phyloP scores from a whole-genome alignment of 2,329 filamentous ascomycete genomes.

The Byssothecium circinans region DNA sequence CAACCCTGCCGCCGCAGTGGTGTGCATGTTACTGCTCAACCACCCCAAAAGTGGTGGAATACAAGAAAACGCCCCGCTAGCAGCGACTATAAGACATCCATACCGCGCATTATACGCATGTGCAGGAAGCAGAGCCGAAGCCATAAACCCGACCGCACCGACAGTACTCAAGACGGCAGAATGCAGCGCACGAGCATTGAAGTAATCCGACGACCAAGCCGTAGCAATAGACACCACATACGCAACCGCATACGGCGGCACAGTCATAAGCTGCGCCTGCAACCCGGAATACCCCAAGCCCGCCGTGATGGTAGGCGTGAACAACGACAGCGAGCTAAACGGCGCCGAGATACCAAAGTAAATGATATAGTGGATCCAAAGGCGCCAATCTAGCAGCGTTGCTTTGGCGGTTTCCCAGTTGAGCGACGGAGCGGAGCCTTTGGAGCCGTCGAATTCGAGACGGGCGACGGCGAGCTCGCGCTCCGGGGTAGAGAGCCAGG shows the following conservation, averaged over 20 bases:
- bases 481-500: conserved; percentile 51
- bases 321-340: conserved; percentile 53
- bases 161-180: conserved; percentile 45
- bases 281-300: conserved; percentile 58
- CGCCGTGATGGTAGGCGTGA: conserved; percentile 66
- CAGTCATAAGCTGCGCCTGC: conserved; percentile 66
- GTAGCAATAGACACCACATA: conserved; percentile 52
- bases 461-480: conserved; percentile 38
- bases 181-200: conserved; percentile 51
- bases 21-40: conserved; percentile 68
- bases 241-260: conserved; percentile 66
- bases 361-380: conserved; percentile 55
- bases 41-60: conserved; percentile 72
- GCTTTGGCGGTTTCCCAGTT: conserved; percentile 53
- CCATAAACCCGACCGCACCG: conserved; percentile 61
- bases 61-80: conserved; percentile 67
- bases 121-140: conserved; percentile 64
- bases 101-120: conserved; percentile 65
- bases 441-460: conserved; percentile 49
- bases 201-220: conserved; percentile 23
- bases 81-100: conserved; percentile 68
- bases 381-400: conserved; percentile 53
- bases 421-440: conserved; percentile 38
- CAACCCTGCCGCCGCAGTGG: conserved; percentile 65
- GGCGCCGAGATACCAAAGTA: conserved; percentile 30